phyloP scores from a whole-genome alignment of 176 grass and related monocot genomes.

The Olyra latifolia region DNA sequence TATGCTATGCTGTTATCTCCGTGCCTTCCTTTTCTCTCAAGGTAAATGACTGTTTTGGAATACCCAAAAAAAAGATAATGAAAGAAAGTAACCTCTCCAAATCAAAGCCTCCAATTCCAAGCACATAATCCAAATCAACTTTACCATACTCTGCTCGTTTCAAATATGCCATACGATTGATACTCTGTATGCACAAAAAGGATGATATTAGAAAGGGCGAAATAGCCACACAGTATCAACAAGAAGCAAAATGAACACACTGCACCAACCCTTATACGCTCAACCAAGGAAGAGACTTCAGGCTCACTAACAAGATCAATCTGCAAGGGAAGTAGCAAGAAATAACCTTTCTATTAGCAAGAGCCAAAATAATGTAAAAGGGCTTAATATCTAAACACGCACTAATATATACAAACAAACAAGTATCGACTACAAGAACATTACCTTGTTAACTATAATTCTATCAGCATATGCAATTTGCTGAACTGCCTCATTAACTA shows the following conservation, averaged over 20 bases:
- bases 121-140: slow-evolving; percentile 98
- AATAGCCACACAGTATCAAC: not conserved
- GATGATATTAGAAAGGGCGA: slow-evolving; percentile 27
- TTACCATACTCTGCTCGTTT: slow-evolving; percentile 81
- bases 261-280: slow-evolving; percentile 70
- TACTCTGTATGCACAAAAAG: slow-evolving; percentile 64
- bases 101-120: slow-evolving; percentile 99
- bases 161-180: slow-evolving; percentile 92
- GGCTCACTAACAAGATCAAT: slow-evolving; percentile 87
- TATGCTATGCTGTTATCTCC: not conserved
- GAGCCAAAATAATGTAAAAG: not conserved
- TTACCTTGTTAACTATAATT: slow-evolving; percentile 99
- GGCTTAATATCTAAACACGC: not conserved
- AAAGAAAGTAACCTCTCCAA: slow-evolving; percentile 77
- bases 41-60: not conserved
- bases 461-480: slow-evolving; percentile 98
- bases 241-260: not conserved
- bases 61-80: not conserved
- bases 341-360: slow-evolving; percentile 13
- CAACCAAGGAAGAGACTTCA: slow-evolving; percentile 79
- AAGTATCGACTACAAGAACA: not conserved
- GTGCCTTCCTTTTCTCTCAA: not conserved
- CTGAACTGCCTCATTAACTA: slow-evolving; percentile 93
- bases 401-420: not conserved
- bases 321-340: slow-evolving; percentile 49